Base-by-base conservation (phyloP, 2,329 filamentous ascomycete genomes). In the Botrytis hyacinthi region DNA sequence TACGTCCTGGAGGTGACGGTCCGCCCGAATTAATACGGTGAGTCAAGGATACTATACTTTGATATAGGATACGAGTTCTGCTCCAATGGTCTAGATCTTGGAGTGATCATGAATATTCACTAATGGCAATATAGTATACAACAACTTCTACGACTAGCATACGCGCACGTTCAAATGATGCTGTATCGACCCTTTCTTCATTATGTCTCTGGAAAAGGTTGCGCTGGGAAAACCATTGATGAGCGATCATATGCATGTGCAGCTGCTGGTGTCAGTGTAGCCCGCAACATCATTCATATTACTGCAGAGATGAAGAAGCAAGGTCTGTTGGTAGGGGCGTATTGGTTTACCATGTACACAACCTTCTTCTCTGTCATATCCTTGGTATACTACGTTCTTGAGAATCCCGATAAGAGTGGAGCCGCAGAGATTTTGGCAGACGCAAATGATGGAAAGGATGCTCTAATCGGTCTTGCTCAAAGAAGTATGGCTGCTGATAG, bases 401-500 rank as follows among this genome's bases (percentile, higher is more conserved):
- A 95, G 80, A 95, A 95, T 76, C 92, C 92, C 1, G 89, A 93
- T 74, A 93, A 92, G 79, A 84, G 87, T 6, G 92, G 91, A 1
- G 91, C 91, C 9, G 87, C 91, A 70, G 94, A 97, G 75, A 92
- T 98, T 35, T 85, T 98, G 74, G 91, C 91, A 71, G 95, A 98
- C 83, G 95, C 95, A 0, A 87, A 90, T 75, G 92, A 94, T 76
- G 96, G 95, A 29, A 93, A 93, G 79, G 91, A 95, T 76, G 93
- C 95, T 75, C 88, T 98, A 74, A 89, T 90, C 69, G 90, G 90
- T 26, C 86, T 98, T 73, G 92, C 94, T 4, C 90, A 92, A 78
- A 91, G 92, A 78, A 98, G 94, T 80, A 87, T 97, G 86, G 94
- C 95, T 51, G 96, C 96, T 4, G 94, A 98, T 80, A 87, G 93